A percentile compares a stretch with the other conserved stretches of the same genome.
Evolutionary conservation across 2,329 filamentous ascomycete species (phyloP).

Genomic region (Aphanocladium album): DNA sequence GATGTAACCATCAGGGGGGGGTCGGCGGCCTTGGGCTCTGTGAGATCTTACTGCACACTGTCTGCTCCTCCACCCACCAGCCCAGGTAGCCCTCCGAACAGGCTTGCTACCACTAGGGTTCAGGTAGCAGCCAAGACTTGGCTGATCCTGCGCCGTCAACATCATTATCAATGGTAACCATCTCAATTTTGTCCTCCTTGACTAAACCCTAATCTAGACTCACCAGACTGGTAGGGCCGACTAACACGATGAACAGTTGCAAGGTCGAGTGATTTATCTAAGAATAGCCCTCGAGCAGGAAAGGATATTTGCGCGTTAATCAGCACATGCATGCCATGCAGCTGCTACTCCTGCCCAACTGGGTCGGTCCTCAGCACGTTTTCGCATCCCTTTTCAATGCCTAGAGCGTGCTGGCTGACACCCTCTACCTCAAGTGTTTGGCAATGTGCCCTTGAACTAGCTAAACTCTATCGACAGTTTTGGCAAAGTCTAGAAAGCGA

Average conservation of each 20-base stretch:
- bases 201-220: neutral
- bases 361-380: constrained; percentile 8
- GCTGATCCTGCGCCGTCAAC: neutral
- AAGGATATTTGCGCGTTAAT: neutral
- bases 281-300: neutral
- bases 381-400: neutral
- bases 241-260: neutral
- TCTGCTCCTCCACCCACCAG: neutral
- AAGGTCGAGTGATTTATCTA: neutral
- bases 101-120: neutral
- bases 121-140: neutral
- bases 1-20: constrained; percentile 24
- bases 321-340: neutral
- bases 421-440: neutral
- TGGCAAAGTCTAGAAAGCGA: neutral
- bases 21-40: constrained; percentile 9
- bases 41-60: constrained; percentile 9
- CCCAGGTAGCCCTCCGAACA: constrained; percentile 3
- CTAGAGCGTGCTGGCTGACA: neutral
- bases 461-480: constrained; percentile 4
- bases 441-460: neutral
- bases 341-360: neutral
- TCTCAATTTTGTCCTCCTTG: neutral
- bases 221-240: neutral
- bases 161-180: neutral